These are phyloP conservation scores for Sherardia arvensis DNA, from an alignment of 257 asterid species.

Conservation along the genomic window DNA sequence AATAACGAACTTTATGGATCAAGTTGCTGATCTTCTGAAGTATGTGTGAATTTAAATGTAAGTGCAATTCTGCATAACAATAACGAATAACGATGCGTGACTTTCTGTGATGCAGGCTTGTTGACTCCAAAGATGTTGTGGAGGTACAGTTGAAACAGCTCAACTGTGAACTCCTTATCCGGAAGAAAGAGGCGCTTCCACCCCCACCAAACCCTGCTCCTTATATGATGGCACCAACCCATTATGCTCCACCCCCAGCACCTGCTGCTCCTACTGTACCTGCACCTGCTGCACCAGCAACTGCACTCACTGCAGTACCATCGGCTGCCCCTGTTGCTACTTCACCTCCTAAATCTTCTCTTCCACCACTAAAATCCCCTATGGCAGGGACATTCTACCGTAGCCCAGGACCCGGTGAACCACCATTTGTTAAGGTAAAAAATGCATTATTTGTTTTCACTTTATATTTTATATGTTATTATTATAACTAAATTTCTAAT, in stretches of 20 bases:
- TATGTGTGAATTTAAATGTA: slow-evolving; percentile 24
- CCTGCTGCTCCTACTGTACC: slow-evolving; percentile 26
- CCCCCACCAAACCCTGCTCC: slow-evolving; percentile 56
- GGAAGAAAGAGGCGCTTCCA: slow-evolving; percentile 81
- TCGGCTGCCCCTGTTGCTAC: slow-evolving; percentile 37
- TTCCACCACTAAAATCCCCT: slow-evolving; percentile 64
- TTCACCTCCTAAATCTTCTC: slow-evolving; percentile 47
- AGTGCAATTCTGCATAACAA: background rate
- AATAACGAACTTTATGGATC: slow-evolving; percentile 53
- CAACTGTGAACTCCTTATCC: slow-evolving; percentile 63
- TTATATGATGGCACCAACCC: slow-evolving; percentile 39
- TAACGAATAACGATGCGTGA: slow-evolving; percentile 12
- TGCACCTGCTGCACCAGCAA: slow-evolving; percentile 38
- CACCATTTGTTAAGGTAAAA: slow-evolving; percentile 71
- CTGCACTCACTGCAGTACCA: slow-evolving; percentile 32
- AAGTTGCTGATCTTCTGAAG: slow-evolving; percentile 78
- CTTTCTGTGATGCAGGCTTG: slow-evolving; percentile 51
- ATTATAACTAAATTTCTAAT: background rate
- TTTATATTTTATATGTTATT: background rate
- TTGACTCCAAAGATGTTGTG: slow-evolving; percentile 75
- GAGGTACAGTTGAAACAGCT: slow-evolving; percentile 73
- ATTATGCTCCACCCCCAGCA: slow-evolving; percentile 35
- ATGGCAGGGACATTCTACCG: slow-evolving; percentile 94
- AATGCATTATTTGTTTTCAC: background rate
- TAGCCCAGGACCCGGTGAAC: slow-evolving; percentile 79